Evolutionary conservation across 192 early-diverging fungal species (phyloP).

Genomic region (Coemansia sp.): DNA sequence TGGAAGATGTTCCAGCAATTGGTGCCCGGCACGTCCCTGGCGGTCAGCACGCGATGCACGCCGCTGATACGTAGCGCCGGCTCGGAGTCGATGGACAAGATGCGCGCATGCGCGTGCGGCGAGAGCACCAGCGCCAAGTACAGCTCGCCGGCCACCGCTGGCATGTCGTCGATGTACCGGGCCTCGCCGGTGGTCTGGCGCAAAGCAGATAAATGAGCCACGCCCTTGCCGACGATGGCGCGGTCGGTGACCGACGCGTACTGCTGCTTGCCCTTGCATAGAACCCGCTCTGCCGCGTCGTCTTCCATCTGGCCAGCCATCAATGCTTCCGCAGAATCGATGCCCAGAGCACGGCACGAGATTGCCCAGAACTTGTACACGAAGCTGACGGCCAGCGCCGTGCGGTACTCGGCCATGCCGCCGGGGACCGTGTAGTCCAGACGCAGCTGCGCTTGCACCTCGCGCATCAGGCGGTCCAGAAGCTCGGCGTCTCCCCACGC

Average conservation of each 20-base stretch:
- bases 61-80: slow-evolving; percentile 64
- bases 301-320: slow-evolving; percentile 23
- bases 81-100: slow-evolving; percentile 62
- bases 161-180: slow-evolving; percentile 83
- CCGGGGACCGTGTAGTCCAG: slow-evolving; percentile 61
- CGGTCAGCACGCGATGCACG: slow-evolving; percentile 67
- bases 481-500: slow-evolving; percentile 60
- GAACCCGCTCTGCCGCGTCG: not conserved
- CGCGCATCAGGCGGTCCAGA: slow-evolving; percentile 50
- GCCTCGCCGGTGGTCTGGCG: slow-evolving; percentile 88
- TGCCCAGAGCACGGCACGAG: slow-evolving; percentile 19
- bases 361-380: slow-evolving; percentile 69
- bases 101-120: slow-evolving; percentile 66
- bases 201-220: slow-evolving; percentile 74
- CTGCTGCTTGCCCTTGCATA: slow-evolving; percentile 51
- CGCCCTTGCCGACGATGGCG: slow-evolving; percentile 63
- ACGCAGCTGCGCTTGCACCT: slow-evolving; percentile 40
- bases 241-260: slow-evolving; percentile 42
- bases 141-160: slow-evolving; percentile 66
- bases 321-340: slow-evolving; percentile 15
- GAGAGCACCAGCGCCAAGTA: slow-evolving; percentile 72
- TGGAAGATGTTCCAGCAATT: slow-evolving; percentile 61
- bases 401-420: slow-evolving; percentile 72
- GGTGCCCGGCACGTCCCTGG: slow-evolving; percentile 69
- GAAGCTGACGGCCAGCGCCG: slow-evolving; percentile 62